Percentiles rank a stretch among this genome's conserved stretches.
Evolutionary conservation across 2,329 filamentous ascomycete genomes (phyloP).

Genomic region (Lasiodiplodia theobromae): DNA sequence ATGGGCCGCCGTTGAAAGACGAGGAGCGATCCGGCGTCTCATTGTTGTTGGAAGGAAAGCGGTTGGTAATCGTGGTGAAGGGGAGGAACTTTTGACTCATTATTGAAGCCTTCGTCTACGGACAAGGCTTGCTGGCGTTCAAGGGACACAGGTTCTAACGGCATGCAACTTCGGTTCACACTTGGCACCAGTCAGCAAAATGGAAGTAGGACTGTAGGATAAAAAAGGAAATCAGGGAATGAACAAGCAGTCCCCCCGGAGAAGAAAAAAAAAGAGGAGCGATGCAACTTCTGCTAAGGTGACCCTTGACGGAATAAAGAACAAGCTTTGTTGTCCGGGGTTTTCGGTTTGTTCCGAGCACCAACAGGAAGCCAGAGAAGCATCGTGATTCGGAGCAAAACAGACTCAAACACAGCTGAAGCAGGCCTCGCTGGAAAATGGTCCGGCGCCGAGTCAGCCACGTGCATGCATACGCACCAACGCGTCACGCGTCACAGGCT

Average conservation of each 20-base stretch:
- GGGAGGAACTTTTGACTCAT: slow-evolving; percentile 1
- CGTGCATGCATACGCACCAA: slow-evolving; percentile 12
- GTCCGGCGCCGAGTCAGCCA: slow-evolving; percentile 23
- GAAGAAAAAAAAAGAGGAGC: neutral
- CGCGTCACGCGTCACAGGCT: slow-evolving; percentile 1
- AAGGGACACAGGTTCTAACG: slow-evolving; percentile 21
- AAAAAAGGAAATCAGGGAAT: neutral
- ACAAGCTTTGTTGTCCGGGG: neutral
- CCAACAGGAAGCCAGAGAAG: neutral
- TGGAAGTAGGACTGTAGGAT: slow-evolving; percentile 11
- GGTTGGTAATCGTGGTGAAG: neutral
- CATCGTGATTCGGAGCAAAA: neutral
- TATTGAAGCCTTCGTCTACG: slow-evolving; percentile 2
- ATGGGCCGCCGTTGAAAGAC: slow-evolving; percentile 67
- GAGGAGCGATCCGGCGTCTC: neutral
- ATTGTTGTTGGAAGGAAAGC: neutral
- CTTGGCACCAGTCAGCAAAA: slow-evolving; percentile 12
- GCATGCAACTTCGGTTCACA: slow-evolving; percentile 17
- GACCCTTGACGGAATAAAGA: neutral
- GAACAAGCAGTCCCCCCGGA: neutral
- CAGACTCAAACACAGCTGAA: slow-evolving; percentile 4
- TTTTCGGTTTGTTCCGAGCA: slow-evolving; percentile 14
- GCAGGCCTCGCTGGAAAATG: slow-evolving; percentile 8
- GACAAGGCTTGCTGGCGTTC: slow-evolving; percentile 16
- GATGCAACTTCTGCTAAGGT: neutral